These are phyloP conservation scores for Gypsophila paniculata DNA, from an alignment of 179 eudicot species.

Conservation along the genomic window DNA sequence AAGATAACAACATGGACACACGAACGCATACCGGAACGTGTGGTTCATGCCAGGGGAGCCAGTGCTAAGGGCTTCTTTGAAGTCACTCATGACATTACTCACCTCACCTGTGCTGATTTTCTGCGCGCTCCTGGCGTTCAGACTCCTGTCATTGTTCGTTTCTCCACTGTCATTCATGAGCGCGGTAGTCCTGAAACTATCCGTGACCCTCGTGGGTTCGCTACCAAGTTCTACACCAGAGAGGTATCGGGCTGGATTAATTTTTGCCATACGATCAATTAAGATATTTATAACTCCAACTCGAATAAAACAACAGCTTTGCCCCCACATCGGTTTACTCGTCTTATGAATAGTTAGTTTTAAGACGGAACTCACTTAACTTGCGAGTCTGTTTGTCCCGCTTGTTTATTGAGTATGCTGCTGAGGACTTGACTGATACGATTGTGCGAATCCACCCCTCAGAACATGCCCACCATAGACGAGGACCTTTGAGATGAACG, in stretches of 20 bases:
- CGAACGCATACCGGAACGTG: constrained; percentile 51
- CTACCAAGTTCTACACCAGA: constrained; percentile 47
- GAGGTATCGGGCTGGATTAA: constrained; percentile 20
- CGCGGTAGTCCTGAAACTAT: constrained; percentile 51
- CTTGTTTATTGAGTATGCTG: no score
- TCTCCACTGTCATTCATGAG: constrained; percentile 50
- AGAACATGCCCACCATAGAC: no score
- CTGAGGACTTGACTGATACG: no score
- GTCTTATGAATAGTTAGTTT: no score
- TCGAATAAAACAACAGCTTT: no score
- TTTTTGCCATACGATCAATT: no score
- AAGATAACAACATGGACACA: constrained; percentile 41
- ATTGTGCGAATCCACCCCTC: no score
- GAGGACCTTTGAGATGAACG: no score
- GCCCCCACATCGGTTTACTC: no score
- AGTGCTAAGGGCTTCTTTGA: constrained; percentile 53
- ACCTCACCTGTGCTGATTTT: constrained; percentile 54
- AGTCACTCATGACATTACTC: constrained; percentile 42
- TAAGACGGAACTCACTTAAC: no score
- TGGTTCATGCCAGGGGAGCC: constrained; percentile 55
- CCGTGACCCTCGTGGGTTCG: constrained; percentile 51
- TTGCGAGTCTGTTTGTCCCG: no score
- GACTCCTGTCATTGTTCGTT: constrained; percentile 49
- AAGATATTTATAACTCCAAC: no score
- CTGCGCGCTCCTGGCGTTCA: constrained; percentile 49